phyloP scores from a whole-genome alignment of 495 filamentous ascomycete genomes.

The Aspergillus homomorphus region DNA sequence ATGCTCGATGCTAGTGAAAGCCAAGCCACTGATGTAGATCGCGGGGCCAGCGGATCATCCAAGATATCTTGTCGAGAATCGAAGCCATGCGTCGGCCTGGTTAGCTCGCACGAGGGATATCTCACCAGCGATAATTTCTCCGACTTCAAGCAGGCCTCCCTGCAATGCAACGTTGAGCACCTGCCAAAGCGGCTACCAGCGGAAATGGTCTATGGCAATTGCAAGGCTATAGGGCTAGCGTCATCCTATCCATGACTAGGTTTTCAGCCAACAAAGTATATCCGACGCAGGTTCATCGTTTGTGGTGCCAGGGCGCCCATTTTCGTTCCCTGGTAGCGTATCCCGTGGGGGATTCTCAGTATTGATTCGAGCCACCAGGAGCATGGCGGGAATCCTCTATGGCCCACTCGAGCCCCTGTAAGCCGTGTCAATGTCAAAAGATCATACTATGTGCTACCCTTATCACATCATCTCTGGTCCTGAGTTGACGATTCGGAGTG shows the following conservation, averaged over 20 bases:
- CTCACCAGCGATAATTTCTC: slow-evolving; percentile 4
- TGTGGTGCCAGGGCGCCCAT: slow-evolving; percentile 1
- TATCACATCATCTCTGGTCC: slow-evolving; percentile 6
- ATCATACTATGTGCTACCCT: not conserved
- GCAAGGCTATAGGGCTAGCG: slow-evolving; percentile 10
- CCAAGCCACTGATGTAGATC: slow-evolving; percentile 15
- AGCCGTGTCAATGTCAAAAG: not conserved
- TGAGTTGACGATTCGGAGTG: slow-evolving; percentile 1
- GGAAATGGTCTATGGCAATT: slow-evolving; percentile 6
- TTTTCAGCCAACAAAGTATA: slow-evolving; percentile 12
- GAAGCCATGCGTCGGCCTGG: slow-evolving; percentile 7
- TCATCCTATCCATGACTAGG: slow-evolving; percentile 11
- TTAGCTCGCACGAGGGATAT: slow-evolving; percentile 4
- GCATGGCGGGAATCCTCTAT: not conserved
- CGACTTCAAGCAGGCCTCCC: slow-evolving; percentile 5
- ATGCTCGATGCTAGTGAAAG: not conserved
- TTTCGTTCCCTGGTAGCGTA: not conserved
- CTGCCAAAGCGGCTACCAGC: slow-evolving; percentile 12
- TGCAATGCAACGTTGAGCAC: slow-evolving; percentile 17
- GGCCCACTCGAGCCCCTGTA: slow-evolving; percentile 2
- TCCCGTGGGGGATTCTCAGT: slow-evolving; percentile 1
- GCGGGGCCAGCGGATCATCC: slow-evolving; percentile 9
- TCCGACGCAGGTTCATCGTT: slow-evolving; percentile 1
- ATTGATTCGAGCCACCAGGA: slow-evolving; percentile 7
- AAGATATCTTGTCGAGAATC: not conserved